Conservation (phyloP, 1,284 basidiomycete genomes). For the Cryptococcus sp. region DNA sequence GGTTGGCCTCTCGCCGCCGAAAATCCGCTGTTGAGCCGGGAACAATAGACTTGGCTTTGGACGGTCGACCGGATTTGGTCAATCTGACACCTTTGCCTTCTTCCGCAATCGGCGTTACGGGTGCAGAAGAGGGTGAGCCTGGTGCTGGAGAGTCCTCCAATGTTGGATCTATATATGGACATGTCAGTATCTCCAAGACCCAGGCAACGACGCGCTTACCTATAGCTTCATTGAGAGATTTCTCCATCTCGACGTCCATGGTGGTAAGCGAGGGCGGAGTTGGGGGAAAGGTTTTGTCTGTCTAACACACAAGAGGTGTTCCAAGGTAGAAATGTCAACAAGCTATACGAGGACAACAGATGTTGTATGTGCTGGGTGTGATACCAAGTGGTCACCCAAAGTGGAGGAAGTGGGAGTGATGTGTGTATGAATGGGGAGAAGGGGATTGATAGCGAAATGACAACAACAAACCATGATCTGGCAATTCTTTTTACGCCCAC, state of each 20-base stretch:
- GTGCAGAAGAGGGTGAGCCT: not conserved
- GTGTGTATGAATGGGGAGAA: not conserved
- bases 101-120: not conserved
- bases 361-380: no score
- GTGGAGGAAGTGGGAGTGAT: slow-evolving; percentile 7
- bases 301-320: no score
- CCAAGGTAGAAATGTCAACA: no score
- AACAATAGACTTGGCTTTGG: not conserved
- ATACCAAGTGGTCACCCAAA: slow-evolving; percentile 3
- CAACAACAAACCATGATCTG: not conserved
- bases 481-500: not conserved
- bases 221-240: slow-evolving; percentile 13
- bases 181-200: not conserved
- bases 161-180: not conserved
- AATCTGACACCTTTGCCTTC: not conserved
- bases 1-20: slow-evolving; percentile 48
- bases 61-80: slow-evolving; percentile 5
- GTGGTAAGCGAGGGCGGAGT: not conserved
- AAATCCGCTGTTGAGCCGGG: slow-evolving; percentile 36
- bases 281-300: no score
- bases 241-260: slow-evolving; percentile 12
- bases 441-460: slow-evolving; percentile 6
- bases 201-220: not conserved
- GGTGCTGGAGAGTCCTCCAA: not conserved
- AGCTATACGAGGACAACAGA: no score